Evolutionary conservation across 2,329 filamentous ascomycete species (phyloP), one percentile per base, ranked within the genome.

Genomic region (Cadophora sp.): DNA sequence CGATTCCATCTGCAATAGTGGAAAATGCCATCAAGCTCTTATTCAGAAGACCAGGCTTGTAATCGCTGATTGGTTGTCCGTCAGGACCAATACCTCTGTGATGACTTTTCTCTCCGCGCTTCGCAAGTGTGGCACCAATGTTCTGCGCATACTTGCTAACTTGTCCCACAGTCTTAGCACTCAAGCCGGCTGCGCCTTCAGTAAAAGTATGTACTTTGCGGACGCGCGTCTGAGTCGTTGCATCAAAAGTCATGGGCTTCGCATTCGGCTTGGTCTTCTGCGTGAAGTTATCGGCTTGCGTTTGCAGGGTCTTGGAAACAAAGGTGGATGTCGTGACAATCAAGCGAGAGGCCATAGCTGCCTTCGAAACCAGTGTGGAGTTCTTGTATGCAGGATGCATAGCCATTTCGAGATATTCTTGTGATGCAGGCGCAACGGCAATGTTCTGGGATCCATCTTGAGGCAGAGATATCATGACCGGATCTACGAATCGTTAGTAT

Each of bases 21-120:
- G 92, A 93, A 79, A 98, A 98, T 0, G 96, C 96, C 83, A 99
- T 98, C 83, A 99, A 84, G 71, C 91, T 94, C 85, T 97, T 97
- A 82, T 99, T 99, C 73, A 99, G 82, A 34, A 99, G 82, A 5
- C 96, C 95, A 0, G 96, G 95, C 81, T 97, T 97, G 81, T 96
- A 97, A 22, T 83, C 81, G 22, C 83, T 78, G 48, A 83, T 80
- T 3, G 73, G 71, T 31, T 89, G 89, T 43, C 92, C 92, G 69
- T 94, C 88, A 68, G 89, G 87, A 68, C 92, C 92, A 68, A 85
- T 87, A 1, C 90, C 89, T 75, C 86, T 88, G 14, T 81, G 79
- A 16, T 81, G 79, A 24, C 85, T 86, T 64, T 84, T 85, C 68
- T 79, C 82, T 22, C 87, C 86, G 67, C 88, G 86, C n/a, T 90